Evolutionary conservation across 306 rosid genomes (phyloP).

Genomic region (Luffa acutangula): DNA sequence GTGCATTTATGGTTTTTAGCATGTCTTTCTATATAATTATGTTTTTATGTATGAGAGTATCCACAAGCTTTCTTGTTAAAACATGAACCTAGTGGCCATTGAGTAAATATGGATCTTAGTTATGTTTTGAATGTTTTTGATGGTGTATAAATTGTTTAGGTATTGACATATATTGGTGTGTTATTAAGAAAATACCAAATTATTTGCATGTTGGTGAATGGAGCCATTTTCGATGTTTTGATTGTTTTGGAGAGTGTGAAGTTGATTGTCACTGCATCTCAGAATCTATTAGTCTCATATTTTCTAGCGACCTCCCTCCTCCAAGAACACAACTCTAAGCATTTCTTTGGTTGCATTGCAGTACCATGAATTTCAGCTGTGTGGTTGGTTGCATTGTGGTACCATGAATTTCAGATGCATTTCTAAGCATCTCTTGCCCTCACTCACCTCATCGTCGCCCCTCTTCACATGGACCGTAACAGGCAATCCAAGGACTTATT

Average conservation of each 20-base stretch:
- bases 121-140: background rate
- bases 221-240: background rate
- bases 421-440: background rate
- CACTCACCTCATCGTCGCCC: slow-evolving; percentile 7
- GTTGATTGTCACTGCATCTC: no score
- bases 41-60: background rate
- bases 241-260: no score
- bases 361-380: no score
- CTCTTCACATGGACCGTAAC: slow-evolving; percentile 53
- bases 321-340: no score
- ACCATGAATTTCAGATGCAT: no score
- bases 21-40: background rate
- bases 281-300: no score
- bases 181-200: background rate
- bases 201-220: background rate
- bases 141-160: background rate
- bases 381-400: no score
- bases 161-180: background rate
- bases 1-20: background rate
- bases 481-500: slow-evolving; percentile 46
- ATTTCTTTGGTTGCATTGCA: no score
- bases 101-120: background rate
- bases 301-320: no score
- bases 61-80: background rate
- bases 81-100: background rate